phyloP scores from a whole-genome alignment of 1,284 basidiomycete species.

The Inonotus hispidus region DNA sequence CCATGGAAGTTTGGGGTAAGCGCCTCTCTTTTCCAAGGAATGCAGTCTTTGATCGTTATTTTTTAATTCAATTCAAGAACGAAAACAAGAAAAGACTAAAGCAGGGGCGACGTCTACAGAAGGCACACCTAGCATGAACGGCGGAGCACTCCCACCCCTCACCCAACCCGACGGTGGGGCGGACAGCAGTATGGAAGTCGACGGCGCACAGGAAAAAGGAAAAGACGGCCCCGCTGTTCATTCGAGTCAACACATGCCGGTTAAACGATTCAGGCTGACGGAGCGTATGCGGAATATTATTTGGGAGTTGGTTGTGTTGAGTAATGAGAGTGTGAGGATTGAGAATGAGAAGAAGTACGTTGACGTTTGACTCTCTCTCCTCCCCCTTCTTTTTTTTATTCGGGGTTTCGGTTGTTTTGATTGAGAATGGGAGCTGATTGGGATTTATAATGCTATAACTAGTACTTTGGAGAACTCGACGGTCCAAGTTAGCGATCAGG shows the following conservation, averaged over 20 bases:
- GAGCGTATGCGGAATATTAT: constrained; percentile 70
- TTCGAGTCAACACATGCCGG: constrained; percentile 48
- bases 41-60: neutral
- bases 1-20: constrained; percentile 59
- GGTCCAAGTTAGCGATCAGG: constrained; percentile 72
- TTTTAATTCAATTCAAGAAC: constrained; percentile 49
- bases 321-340: constrained; percentile 73
- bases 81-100: constrained; percentile 50
- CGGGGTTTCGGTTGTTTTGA: neutral
- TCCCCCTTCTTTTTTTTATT: neutral
- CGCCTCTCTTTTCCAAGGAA: constrained; percentile 16
- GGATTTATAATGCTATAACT: constrained; percentile 1
- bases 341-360: constrained; percentile 79
- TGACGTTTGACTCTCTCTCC: constrained; percentile 6
- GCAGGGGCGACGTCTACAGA: constrained; percentile 36
- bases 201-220: constrained; percentile 25
- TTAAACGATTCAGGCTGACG: constrained; percentile 66
- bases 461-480: constrained; percentile 63
- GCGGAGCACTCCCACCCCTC: constrained; percentile 20
- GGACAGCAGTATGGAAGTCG: constrained; percentile 32
- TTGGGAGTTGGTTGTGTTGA: constrained; percentile 74
- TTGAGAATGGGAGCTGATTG: too few relatives aligned
- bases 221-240: constrained; percentile 18
- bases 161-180: constrained; percentile 23
- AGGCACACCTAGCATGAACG: constrained; percentile 24